Conservation (phyloP, 805 yeast genomes). For the Kluyveromyces dobzhanskii region DNA sequence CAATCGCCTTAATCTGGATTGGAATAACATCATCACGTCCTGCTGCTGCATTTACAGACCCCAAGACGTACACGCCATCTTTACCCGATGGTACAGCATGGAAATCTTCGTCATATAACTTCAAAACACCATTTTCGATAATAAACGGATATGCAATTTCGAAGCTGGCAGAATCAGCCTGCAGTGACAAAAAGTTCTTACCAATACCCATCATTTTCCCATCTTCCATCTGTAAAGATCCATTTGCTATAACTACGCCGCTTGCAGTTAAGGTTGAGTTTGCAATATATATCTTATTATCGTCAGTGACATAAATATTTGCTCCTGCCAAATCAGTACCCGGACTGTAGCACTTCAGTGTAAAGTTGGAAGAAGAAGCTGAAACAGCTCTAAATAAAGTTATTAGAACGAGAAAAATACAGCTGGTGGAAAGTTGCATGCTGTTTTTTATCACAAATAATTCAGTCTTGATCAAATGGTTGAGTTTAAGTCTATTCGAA, state of each 20-base stretch:
- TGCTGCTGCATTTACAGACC: background rate
- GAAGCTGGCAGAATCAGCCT: background rate
- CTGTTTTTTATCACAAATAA: no score
- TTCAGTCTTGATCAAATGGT: no score
- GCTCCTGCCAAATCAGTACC: background rate
- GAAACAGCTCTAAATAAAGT: no score
- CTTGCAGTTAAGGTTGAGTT: background rate
- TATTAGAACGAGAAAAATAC: no score
- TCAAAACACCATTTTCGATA: background rate
- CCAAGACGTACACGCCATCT: background rate
- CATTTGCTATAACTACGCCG: background rate
- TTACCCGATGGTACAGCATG: constrained; percentile 1
- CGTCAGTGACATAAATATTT: background rate
- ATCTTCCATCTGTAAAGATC: background rate
- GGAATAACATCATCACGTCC: constrained; percentile 1
- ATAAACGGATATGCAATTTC: background rate
- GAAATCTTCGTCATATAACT: constrained; percentile 1
- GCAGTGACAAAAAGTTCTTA: background rate
- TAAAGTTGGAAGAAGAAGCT: constrained; percentile 1
- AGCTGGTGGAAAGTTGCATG: no score
- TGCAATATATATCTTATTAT: background rate
- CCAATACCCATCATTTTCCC: constrained; percentile 1
- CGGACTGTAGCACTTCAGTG: background rate
- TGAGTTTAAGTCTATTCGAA: no score
- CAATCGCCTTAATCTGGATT: background rate